These are phyloP conservation scores for Cercospora zeina DNA, from an alignment of 2,329 filamentous ascomycete species.

Conservation along the genomic window DNA sequence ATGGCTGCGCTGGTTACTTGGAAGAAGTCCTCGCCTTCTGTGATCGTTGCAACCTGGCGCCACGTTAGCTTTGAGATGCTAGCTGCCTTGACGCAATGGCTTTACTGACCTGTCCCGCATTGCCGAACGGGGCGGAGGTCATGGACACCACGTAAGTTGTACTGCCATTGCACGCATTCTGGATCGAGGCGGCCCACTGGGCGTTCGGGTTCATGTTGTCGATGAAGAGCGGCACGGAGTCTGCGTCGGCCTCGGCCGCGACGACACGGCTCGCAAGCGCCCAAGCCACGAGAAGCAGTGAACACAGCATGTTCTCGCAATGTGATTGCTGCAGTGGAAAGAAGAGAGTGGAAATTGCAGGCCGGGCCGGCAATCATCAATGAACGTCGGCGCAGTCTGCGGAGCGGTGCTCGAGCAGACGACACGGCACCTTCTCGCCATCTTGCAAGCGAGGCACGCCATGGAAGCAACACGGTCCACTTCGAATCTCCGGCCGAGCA, in stretches of 20 bases:
- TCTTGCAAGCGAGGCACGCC: constrained; percentile 1
- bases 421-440: neutral
- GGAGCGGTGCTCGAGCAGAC: neutral
- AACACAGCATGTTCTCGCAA: neutral
- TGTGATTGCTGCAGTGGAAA: neutral
- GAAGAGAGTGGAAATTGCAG: neutral
- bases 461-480: neutral
- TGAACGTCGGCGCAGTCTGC: neutral
- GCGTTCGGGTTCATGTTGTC: constrained; percentile 32
- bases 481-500: neutral
- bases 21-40: constrained; percentile 29
- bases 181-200: constrained; percentile 31
- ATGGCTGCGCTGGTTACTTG: constrained; percentile 31
- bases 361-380: neutral
- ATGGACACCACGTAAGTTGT: constrained; percentile 32
- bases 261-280: neutral
- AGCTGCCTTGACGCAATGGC: neutral
- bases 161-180: constrained; percentile 30
- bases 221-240: constrained; percentile 30
- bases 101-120: constrained; percentile 20
- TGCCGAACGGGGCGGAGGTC: constrained; percentile 28
- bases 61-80: neutral
- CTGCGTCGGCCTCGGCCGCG: neutral
- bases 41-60: constrained; percentile 30
- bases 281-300: neutral